Conservation (phyloP, 129 eudicot species). For the Pittosporum tobira region DNA sequence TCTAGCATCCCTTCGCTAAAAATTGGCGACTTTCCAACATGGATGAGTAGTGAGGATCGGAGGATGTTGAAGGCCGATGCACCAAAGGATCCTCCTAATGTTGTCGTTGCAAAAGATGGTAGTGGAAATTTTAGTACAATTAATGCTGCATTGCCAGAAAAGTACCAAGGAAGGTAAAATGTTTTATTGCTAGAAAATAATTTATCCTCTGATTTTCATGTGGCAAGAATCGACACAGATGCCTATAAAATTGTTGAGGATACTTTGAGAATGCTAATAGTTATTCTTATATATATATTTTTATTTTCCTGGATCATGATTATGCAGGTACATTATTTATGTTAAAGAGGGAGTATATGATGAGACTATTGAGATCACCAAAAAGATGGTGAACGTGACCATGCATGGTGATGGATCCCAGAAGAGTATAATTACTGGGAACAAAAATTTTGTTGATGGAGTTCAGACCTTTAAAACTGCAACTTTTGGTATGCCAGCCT, state of each 20-base stretch:
- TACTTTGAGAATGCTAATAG: too few species aligned
- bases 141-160: constrained; percentile 19
- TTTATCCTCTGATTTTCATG: background rate
- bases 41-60: constrained; percentile 19
- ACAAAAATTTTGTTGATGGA: constrained; percentile 24
- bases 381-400: constrained; percentile 22
- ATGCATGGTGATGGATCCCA: constrained; percentile 34
- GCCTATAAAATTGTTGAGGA: too few species aligned
- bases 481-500: constrained; percentile 18
- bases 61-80: constrained; percentile 16
- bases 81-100: constrained; percentile 12
- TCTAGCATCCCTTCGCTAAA: too few species aligned
- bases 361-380: constrained; percentile 20
- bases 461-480: constrained; percentile 16
- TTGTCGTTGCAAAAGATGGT: constrained; percentile 35
- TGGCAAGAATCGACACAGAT: too few species aligned
- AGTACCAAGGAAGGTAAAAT: constrained; percentile 25
- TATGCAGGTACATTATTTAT: constrained; percentile 20
- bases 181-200: too few species aligned
- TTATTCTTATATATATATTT: background rate
- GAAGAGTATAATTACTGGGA: constrained; percentile 21
- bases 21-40: constrained; percentile 14
- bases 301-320: background rate
- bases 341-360: constrained; percentile 30
- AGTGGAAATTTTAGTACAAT: constrained; percentile 31